Evolutionary conservation across 1,284 basidiomycete species (phyloP).

Genomic region (Apiotrichum brassicae): DNA sequence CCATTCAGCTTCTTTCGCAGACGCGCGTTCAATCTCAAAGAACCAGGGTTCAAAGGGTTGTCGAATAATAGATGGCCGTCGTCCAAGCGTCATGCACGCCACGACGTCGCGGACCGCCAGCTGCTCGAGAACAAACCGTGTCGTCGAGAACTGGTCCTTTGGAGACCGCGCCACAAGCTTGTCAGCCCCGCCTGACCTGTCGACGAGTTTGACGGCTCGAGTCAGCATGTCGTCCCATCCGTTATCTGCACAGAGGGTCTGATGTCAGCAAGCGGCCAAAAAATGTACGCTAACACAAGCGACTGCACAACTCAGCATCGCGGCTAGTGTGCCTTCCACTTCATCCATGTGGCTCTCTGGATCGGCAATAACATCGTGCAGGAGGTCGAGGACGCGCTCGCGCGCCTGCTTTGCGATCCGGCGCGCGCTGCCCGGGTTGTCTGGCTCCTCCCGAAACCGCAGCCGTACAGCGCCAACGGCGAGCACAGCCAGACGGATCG

Average conservation of each 20-base stretch:
- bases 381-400: constrained; percentile 21
- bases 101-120: constrained; percentile 41
- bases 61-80: constrained; percentile 33
- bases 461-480: constrained; percentile 39
- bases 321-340: constrained; percentile 33
- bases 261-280: constrained; percentile 1
- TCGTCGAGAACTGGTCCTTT: constrained; percentile 25
- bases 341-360: constrained; percentile 24
- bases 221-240: constrained; percentile 41
- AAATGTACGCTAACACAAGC: constrained; percentile 27
- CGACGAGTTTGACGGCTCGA: constrained; percentile 30
- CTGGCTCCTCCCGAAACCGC: constrained; percentile 27
- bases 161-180: constrained; percentile 28
- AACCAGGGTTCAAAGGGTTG: constrained; percentile 41
- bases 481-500: constrained; percentile 33
- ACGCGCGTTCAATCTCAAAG: constrained; percentile 40
- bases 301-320: constrained; percentile 35
- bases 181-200: constrained; percentile 35
- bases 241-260: constrained; percentile 37
- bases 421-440: constrained; percentile 25
- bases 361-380: constrained; percentile 18
- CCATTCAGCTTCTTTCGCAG: constrained; percentile 34
- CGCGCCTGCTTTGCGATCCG: constrained; percentile 24
- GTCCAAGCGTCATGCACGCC: constrained; percentile 41
- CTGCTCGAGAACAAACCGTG: constrained; percentile 42